Conservation (phyloP, 768 basidiomycete genomes). For the Mycena crocata region DNA sequence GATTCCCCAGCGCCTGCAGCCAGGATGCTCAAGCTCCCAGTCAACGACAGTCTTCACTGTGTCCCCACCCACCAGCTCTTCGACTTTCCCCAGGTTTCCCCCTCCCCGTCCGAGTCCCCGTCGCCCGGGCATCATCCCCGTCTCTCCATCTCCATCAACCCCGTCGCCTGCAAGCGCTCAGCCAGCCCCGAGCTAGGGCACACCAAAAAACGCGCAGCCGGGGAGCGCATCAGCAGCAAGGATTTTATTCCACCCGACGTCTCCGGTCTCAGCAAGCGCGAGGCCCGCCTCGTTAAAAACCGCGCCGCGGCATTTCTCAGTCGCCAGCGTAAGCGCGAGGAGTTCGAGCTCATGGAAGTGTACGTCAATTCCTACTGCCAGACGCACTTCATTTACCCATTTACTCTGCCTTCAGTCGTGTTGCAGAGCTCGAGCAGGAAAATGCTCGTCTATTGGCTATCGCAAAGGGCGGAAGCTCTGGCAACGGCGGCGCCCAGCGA, state of each 20-base stretch:
- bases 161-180: conserved; percentile 56
- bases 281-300: conserved; percentile 93
- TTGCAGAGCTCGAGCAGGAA: conserved; percentile 86
- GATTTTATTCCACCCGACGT: conserved; percentile 93
- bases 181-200: conserved; percentile 54
- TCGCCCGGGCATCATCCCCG: conserved; percentile 45
- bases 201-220: conserved; percentile 57
- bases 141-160: conserved; percentile 49
- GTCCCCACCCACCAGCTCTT: conserved; percentile 81
- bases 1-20: conserved; percentile 59
- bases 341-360: conserved; percentile 93
- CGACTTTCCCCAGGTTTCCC: conserved; percentile 58
- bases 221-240: conserved; percentile 71
- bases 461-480: conserved; percentile 55
- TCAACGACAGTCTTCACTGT: conserved; percentile 65
- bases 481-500: conserved; percentile 39
- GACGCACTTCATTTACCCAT: conserved; percentile 19
- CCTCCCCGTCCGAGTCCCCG: conserved; percentile 50
- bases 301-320: conserved; percentile 92
- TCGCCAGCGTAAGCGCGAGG: conserved; percentile 91
- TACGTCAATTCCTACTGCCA: conserved; percentile 57
- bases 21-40: conserved; percentile 63
- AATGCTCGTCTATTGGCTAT: conserved; percentile 78
- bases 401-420: conserved; percentile 64
- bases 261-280: conserved; percentile 87